These are phyloP conservation scores for Vaccinium darrowii DNA, from an alignment of 148 eudicot species.

Conservation along the genomic window DNA sequence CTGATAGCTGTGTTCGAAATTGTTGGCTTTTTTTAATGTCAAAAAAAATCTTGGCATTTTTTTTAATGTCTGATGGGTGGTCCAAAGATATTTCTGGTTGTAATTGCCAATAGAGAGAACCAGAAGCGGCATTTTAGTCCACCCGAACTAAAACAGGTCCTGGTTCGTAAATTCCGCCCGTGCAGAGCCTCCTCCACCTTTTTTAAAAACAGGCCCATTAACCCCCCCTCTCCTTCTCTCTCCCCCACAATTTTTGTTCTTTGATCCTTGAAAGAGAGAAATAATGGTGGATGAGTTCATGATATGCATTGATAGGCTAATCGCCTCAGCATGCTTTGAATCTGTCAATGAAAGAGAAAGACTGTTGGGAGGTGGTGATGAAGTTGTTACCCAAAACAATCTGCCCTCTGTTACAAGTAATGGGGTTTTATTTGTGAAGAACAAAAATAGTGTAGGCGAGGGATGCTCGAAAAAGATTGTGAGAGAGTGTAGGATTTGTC, in stretches of 20 bases:
- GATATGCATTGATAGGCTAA: slow-evolving; percentile 64
- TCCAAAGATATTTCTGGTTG: background rate
- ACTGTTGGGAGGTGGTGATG: background rate
- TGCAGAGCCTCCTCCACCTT: background rate
- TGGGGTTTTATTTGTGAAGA: background rate
- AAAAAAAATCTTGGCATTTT: too few relatives aligned
- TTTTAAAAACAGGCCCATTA: slow-evolving; percentile 9
- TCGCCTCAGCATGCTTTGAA: slow-evolving; percentile 43
- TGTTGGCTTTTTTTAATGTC: too few relatives aligned
- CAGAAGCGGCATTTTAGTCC: background rate
- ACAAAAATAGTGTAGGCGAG: slow-evolving; percentile 16
- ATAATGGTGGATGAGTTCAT: slow-evolving; percentile 62
- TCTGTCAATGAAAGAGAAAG: slow-evolving; percentile 23
- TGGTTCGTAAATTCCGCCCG: slow-evolving; percentile 19
- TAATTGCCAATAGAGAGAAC: background rate
- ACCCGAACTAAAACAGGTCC: background rate
- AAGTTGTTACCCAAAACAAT: background rate
- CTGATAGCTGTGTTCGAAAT: too few relatives aligned
- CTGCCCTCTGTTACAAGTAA: background rate
- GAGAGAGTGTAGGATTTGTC: slow-evolving; percentile 84
- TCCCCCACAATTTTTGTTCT: background rate
- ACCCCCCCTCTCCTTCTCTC: background rate
- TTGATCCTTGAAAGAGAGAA: background rate
- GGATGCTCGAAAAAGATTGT: slow-evolving; percentile 32
- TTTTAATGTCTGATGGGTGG: background rate